Base-by-base conservation (phyloP, 106 monocot genomes). In the Phalaenopsis equestris region DNA sequence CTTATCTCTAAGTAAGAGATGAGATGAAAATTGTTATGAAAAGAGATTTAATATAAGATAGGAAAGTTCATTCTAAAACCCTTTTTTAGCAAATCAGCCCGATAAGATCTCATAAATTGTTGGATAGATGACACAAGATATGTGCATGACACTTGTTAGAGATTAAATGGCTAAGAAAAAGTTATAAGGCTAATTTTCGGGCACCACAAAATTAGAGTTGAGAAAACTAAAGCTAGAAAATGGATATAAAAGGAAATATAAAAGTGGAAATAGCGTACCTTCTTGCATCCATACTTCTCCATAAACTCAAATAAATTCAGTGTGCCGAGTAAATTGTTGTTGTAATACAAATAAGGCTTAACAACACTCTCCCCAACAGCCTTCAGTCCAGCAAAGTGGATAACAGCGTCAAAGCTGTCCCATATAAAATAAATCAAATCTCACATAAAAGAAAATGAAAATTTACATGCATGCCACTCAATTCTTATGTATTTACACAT, bases 251-350 rank as follows among this genome's bases (percentile, higher is more conserved):
- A 48, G 17, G n/a, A 75, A 49, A 75, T 3, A 72, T 16, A 49
- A 38, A 8, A 55, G 38, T 37, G 41, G n/a, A 41, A 17, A 24
- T 18, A 68, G 6, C 8, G 55, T 90, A 91, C 93, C 91, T 92
- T 92, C 79, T 92, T 95, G 79, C 94, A 95, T 67, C 91, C 92
- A 87, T 90, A 79, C 57, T 85, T 83, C 65, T 76, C 81, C 94
- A 95, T 95, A 47, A 95, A 79, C 83, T 95, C 94, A 68, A 88
- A 86, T 42, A 95, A 88, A 80, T 81, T 86, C 64, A 92, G 80
- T 9, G 94, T 95, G 36, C 94, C 90, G 74, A 90, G 82, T 15
- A 95, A 57, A 73, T 95, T 95, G 55, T 95, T 92, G 82, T 89
- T 52, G 67, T 92, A 95, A 77, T 95, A 95, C 75, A 92, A 78